Evolutionary conservation across 805 yeast species (phyloP).

Genomic region (Saccharomyces paradoxus): DNA sequence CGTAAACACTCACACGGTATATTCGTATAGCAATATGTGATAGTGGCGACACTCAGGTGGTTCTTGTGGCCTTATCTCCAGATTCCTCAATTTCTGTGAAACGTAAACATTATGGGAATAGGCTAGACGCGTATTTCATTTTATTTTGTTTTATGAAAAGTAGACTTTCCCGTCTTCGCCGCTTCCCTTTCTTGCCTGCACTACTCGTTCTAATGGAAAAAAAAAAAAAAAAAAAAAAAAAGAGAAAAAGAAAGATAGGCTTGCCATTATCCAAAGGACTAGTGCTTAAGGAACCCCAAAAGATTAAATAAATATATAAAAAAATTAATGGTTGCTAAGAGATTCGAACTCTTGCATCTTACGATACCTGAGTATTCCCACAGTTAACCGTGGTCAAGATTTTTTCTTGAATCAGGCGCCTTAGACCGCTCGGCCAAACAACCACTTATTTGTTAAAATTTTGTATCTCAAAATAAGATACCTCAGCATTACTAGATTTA

Average conservation of each 20-base stretch:
- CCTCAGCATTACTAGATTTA: too few relatives aligned
- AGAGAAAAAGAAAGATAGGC: too few relatives aligned
- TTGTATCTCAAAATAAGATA: too few relatives aligned
- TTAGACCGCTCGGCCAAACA: slow-evolving; percentile 3
- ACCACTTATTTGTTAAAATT: neutral
- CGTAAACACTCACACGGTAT: neutral
- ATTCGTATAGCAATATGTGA: neutral
- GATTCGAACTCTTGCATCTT: neutral
- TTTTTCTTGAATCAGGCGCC: slow-evolving; percentile 5
- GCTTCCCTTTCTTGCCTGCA: neutral
- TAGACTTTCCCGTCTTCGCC: neutral
- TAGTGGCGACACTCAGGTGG: neutral
- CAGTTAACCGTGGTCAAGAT: neutral
- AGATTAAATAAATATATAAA: too few relatives aligned
- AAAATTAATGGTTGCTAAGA: neutral
- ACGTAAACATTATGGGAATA: neutral
- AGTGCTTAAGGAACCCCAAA: too few relatives aligned
- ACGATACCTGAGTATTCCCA: neutral
- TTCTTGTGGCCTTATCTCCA: neutral
- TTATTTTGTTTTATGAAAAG: neutral
- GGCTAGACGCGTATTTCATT: neutral
- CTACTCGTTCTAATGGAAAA: neutral
- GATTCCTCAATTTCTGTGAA: neutral
- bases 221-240: neutral
- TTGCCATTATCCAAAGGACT: too few relatives aligned